Evolutionary conservation across 257 asterid genomes (phyloP).

Genomic region (Petrea volubilis): DNA sequence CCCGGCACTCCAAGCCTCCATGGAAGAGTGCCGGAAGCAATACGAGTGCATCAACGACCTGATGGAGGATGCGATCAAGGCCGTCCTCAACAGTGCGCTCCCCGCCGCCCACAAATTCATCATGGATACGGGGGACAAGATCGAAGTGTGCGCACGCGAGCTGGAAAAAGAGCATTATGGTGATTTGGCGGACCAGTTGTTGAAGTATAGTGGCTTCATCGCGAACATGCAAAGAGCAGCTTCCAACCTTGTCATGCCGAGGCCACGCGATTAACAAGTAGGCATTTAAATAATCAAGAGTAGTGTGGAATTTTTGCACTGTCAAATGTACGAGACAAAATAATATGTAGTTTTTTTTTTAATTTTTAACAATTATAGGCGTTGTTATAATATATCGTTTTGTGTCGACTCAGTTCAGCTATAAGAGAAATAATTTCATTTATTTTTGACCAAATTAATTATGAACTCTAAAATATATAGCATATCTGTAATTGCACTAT

Average conservation of each 20-base stretch:
- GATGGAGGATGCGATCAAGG: constrained; percentile 46
- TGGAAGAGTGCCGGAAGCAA: constrained; percentile 53
- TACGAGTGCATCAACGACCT: constrained; percentile 52
- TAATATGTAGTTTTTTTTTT: too few species aligned
- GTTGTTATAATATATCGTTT: too few species aligned
- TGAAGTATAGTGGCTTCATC: constrained; percentile 18
- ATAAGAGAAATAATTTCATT: too few species aligned
- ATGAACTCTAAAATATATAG: too few species aligned
- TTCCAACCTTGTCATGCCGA: constrained; percentile 32
- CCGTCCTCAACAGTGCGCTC: constrained; percentile 10
- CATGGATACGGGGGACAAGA: constrained; percentile 38
- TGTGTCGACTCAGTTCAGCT: too few species aligned
- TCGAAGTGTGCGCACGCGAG: constrained; percentile 35
- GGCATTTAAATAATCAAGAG: too few species aligned
- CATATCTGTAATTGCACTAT: too few species aligned
- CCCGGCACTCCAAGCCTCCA: constrained; percentile 41
- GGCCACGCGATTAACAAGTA: too few species aligned
- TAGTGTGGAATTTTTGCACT: too few species aligned
- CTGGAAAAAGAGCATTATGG: constrained; percentile 15
- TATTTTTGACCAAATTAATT: too few species aligned
- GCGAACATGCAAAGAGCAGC: constrained; percentile 34
- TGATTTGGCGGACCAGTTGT: constrained; percentile 17
- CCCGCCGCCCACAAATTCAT: constrained; percentile 35
- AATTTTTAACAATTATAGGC: too few species aligned
- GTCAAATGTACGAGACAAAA: too few species aligned